Conservation (phyloP, 2,329 filamentous ascomycete genomes). For the Ploettnerulaceae sp. region DNA sequence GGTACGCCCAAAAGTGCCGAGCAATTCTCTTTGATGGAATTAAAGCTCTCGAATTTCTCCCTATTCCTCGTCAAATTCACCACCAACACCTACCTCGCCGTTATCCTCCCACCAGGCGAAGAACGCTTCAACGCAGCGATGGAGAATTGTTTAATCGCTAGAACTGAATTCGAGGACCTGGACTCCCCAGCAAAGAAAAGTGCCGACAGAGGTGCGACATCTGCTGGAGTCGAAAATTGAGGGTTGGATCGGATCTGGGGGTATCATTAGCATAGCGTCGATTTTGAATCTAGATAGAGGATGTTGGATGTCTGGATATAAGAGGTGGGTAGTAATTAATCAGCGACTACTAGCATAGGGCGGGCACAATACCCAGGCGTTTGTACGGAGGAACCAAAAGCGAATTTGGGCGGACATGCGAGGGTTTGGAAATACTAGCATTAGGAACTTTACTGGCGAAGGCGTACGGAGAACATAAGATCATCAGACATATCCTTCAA, state of each 20-base stretch:
- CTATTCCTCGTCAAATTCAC: constrained; percentile 95
- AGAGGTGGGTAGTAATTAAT: not conserved
- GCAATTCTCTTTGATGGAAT: constrained; percentile 75
- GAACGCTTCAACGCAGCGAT: constrained; percentile 86
- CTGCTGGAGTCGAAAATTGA: not conserved
- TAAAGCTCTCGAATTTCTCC: constrained; percentile 78
- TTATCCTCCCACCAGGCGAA: constrained; percentile 86
- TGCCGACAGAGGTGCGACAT: constrained; percentile 26
- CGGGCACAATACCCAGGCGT: not conserved
- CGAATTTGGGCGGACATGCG: too few relatives aligned
- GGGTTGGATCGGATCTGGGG: not conserved
- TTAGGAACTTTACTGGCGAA: too few relatives aligned
- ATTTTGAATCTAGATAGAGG: not conserved
- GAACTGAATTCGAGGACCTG: constrained; percentile 71
- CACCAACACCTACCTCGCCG: constrained; percentile 94
- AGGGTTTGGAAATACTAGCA: too few relatives aligned
- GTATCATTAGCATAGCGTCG: too few relatives aligned
- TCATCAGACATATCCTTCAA: too few relatives aligned
- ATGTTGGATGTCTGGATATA: not conserved
- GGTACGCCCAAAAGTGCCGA: constrained; percentile 76
- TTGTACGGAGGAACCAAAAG: not conserved
- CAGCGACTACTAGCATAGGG: not conserved
- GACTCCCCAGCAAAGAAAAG: constrained; percentile 45
- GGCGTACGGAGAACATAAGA: too few relatives aligned
- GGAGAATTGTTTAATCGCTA: constrained; percentile 82